Conservation (phyloP, 2,329 filamentous ascomycete species). For the Fusarium austroafricanum region DNA sequence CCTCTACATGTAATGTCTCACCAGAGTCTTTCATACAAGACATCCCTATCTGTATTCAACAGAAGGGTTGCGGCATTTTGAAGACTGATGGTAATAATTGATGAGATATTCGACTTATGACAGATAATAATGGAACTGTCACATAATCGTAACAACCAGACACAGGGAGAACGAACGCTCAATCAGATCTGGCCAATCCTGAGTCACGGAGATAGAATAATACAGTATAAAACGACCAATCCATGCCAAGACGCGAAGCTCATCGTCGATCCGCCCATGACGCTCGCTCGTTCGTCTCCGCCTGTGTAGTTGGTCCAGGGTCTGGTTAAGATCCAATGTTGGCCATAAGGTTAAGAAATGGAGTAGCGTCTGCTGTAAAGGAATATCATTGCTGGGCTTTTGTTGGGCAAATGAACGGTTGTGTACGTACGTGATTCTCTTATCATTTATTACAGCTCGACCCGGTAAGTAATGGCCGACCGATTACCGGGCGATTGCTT, state of each 20-base stretch:
- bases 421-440: constrained; percentile 25
- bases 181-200: constrained; percentile 23
- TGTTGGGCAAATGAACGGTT: constrained; percentile 24
- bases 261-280: constrained; percentile 41
- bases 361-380: constrained; percentile 27
- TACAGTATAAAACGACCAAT: constrained; percentile 13
- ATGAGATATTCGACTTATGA: constrained; percentile 2
- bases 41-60: neutral
- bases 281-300: constrained; percentile 23
- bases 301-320: constrained; percentile 32
- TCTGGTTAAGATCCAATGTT: constrained; percentile 28
- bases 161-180: neutral
- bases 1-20: constrained; percentile 1
- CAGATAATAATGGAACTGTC: constrained; percentile 1
- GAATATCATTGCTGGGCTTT: constrained; percentile 22
- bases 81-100: neutral
- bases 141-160: neutral
- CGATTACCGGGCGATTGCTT: constrained; percentile 16
- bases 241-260: constrained; percentile 34
- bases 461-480: constrained; percentile 16
- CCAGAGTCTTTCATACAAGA: neutral
- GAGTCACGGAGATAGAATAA: constrained; percentile 6
- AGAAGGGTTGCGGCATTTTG: constrained; percentile 36
- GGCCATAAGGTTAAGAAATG: constrained; percentile 29
- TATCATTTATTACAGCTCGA: constrained; percentile 34